Evolutionary conservation across 345 rosid species (phyloP).

Genomic region (Dovyalis caffra): DNA sequence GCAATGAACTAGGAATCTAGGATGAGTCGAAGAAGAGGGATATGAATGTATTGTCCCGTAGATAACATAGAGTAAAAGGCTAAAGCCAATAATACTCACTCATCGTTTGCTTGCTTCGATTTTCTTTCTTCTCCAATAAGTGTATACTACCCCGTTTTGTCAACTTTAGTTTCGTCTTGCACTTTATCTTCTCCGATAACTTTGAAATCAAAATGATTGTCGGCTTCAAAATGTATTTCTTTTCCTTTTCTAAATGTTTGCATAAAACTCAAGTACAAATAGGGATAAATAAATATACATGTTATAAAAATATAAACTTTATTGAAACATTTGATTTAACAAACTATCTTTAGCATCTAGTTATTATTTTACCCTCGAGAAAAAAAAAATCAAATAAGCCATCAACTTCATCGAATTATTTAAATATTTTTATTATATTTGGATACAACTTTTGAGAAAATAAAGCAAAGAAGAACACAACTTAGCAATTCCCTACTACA

Average conservation of each 20-base stretch:
- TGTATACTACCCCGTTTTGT: neutral
- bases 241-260: neutral
- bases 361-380: neutral
- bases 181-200: neutral
- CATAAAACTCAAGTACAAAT: neutral
- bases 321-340: neutral
- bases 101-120: neutral
- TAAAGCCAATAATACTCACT: constrained; percentile 6
- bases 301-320: too few species aligned
- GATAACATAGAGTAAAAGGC: neutral
- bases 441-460: neutral
- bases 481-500: neutral
- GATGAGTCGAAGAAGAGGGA: neutral
- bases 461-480: neutral
- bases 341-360: neutral
- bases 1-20: neutral
- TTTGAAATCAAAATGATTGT: neutral
- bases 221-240: neutral
- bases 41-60: neutral
- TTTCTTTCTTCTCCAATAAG: neutral
- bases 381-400: neutral
- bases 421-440: too few species aligned
- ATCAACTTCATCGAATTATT: neutral
- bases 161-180: neutral
- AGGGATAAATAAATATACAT: neutral